Conservation (phyloP, 2,329 filamentous ascomycete genomes). For the Ophiostoma quercus region DNA sequence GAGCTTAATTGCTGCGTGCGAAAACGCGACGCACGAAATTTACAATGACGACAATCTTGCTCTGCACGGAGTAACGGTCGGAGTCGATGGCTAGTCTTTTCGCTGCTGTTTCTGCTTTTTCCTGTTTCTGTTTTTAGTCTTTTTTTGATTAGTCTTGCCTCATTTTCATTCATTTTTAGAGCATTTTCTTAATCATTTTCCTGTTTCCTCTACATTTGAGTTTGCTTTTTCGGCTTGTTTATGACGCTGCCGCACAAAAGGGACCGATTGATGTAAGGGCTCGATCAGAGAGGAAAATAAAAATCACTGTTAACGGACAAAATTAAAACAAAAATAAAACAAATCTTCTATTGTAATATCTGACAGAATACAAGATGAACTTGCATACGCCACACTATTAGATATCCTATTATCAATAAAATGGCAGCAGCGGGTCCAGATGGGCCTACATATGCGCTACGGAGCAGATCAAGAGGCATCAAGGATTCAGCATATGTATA, state of each 20-base stretch:
- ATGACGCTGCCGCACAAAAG: neutral
- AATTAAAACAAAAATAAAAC: neutral
- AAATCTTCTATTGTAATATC: neutral
- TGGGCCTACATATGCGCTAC: constrained; percentile 12
- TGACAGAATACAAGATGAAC: neutral
- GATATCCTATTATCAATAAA: constrained; percentile 9
- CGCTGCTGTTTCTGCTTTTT: neutral
- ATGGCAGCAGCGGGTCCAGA: neutral
- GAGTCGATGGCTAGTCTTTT: neutral
- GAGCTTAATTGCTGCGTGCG: neutral
- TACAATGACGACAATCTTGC: neutral
- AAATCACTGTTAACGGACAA: no score
- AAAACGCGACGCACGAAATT: neutral
- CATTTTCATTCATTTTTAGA: neutral
- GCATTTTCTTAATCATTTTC: neutral
- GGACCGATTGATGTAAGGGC: neutral
- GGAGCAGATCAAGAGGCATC: neutral
- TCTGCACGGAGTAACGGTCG: neutral
- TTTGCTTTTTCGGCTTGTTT: neutral
- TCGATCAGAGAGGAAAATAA: neutral
- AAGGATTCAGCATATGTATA: constrained; percentile 3
- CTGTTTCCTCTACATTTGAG: neutral
- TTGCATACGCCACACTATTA: neutral
- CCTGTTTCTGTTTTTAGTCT: neutral
- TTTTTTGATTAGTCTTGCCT: neutral